Conservation (phyloP, 2,329 filamentous ascomycete species). For the Penicillium glabrum region DNA sequence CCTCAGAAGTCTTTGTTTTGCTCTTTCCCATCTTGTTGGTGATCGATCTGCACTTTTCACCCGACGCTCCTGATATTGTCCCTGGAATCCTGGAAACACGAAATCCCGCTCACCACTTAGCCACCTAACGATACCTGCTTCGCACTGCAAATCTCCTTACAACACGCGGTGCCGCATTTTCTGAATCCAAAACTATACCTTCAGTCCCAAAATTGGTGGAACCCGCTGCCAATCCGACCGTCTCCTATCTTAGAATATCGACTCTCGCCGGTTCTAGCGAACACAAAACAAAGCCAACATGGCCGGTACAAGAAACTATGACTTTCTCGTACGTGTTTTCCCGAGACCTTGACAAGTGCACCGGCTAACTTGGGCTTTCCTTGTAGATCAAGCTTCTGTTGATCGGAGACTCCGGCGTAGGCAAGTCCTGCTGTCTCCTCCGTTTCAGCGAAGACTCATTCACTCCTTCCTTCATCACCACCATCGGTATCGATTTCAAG, state of each 20-base stretch:
- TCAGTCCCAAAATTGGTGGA: not conserved
- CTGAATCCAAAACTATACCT: not conserved
- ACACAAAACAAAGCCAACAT: conserved; percentile 51
- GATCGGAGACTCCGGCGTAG: conserved; percentile 94
- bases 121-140: not conserved
- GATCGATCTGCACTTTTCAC: not conserved
- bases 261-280: conserved; percentile 4
- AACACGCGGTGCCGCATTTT: not conserved
- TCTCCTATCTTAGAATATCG: conserved; percentile 16
- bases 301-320: conserved; percentile 98
- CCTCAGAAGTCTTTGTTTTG: not conserved
- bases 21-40: not conserved
- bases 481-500: conserved; percentile 99
- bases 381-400: conserved; percentile 89
- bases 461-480: conserved; percentile 96
- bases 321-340: conserved; percentile 74
- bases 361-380: not conserved
- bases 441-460: conserved; percentile 98
- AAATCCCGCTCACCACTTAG: conserved; percentile 2
- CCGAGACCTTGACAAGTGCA: not conserved
- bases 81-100: conserved; percentile 5
- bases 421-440: conserved; percentile 94
- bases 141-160: not conserved
- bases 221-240: not conserved
- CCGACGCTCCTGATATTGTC: conserved; percentile 14